These are phyloP conservation scores for Blastobotrys arbuscula DNA, from an alignment of 1,139 yeast species.

Conservation along the genomic window DNA sequence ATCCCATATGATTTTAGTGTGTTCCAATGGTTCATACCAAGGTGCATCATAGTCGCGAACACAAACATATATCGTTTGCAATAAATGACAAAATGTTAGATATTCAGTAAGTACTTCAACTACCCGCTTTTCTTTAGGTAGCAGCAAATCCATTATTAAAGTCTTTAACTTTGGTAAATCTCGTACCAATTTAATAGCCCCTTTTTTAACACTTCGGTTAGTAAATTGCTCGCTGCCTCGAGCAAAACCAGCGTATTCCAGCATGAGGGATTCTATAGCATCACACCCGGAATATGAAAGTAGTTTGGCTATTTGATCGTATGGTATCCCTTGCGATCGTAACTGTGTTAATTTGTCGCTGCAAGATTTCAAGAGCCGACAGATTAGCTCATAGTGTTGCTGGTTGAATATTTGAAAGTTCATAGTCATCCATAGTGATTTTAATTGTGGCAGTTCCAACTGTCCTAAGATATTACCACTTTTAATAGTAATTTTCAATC, in stretches of 20 bases:
- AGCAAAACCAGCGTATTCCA: slow-evolving; percentile 11
- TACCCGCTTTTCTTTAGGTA: slow-evolving; percentile 10
- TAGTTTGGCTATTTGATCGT: slow-evolving; percentile 7
- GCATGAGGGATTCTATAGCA: slow-evolving; percentile 1
- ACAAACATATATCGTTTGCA: slow-evolving; percentile 2
- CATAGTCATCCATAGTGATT: slow-evolving; percentile 8
- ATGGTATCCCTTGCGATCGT: slow-evolving; percentile 10
- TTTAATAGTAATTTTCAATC: slow-evolving; percentile 1
- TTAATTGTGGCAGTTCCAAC: slow-evolving; percentile 7
- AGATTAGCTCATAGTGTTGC: slow-evolving; percentile 8
- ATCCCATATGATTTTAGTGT: background rate
- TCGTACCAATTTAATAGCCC: slow-evolving; percentile 6
- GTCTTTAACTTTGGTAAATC: slow-evolving; percentile 7
- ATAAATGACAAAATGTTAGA: slow-evolving; percentile 6
- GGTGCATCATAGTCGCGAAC: slow-evolving; percentile 5
- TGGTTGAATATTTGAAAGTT: background rate
- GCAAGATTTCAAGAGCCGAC: slow-evolving; percentile 1
- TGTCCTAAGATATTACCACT: slow-evolving; percentile 10
- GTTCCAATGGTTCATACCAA: background rate
- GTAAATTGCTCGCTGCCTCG: slow-evolving; percentile 9
- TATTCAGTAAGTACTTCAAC: slow-evolving; percentile 7
- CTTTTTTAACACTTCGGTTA: slow-evolving; percentile 4
- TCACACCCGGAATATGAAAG: slow-evolving; percentile 7
- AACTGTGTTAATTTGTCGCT: background rate
- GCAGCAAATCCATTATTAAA: slow-evolving; percentile 9